Percentiles rank a stretch among this genome's conserved stretches.
phyloP scores from a whole-genome alignment of 306 rosid species.

The Comarum palustre region DNA sequence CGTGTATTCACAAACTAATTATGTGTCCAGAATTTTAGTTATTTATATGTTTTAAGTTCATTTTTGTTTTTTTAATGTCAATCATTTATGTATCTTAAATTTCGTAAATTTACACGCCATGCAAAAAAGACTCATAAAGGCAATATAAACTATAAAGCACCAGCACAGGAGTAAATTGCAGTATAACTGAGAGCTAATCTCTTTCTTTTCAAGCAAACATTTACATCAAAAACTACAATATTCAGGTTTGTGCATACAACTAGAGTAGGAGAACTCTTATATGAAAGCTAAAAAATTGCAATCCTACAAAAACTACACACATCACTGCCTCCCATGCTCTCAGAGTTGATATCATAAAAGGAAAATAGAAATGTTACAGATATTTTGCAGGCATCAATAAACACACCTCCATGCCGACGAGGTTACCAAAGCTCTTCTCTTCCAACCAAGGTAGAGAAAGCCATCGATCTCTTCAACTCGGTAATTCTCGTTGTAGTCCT shows the following conservation, averaged over 20 bases:
- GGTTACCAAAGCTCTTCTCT: constrained; percentile 53
- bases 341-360: not conserved
- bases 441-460: constrained; percentile 77
- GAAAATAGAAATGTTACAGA: constrained; percentile 25
- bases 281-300: constrained; percentile 22
- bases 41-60: too few species aligned
- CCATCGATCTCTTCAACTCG: constrained; percentile 40
- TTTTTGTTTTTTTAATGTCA: too few species aligned
- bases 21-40: not conserved
- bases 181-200: not conserved
- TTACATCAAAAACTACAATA: constrained; percentile 33
- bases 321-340: constrained; percentile 25
- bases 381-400: not conserved
- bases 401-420: constrained; percentile 77
- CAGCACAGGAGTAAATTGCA: not conserved
- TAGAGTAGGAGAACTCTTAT: constrained; percentile 7
- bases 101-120: too few species aligned
- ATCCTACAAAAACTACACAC: constrained; percentile 32
- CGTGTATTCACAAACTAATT: not conserved
- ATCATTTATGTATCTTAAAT: too few species aligned
- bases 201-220: constrained; percentile 27
- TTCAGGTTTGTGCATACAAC: constrained; percentile 18
- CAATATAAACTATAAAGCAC: not conserved
- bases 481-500: constrained; percentile 47
- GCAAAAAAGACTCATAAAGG: not conserved